These are phyloP conservation scores for Penicillium ochrochloron DNA, from an alignment of 495 filamentous ascomycete species.

Conservation along the genomic window DNA sequence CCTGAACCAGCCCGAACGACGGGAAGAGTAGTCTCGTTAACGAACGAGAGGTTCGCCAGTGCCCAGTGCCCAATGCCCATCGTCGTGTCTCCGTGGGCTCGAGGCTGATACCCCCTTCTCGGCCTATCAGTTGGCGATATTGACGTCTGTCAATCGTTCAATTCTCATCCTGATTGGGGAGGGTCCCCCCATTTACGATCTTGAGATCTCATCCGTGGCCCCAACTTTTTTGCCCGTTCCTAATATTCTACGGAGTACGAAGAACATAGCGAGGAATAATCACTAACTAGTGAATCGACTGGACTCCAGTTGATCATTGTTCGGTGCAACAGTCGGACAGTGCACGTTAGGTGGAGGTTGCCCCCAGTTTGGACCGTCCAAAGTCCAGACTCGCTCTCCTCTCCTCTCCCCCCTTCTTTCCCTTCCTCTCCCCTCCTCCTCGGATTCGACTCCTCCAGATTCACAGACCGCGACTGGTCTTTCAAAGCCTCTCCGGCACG, in stretches of 20 bases:
- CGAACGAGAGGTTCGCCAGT: slow-evolving; percentile 13
- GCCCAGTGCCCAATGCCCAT: neutral
- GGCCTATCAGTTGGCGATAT: slow-evolving; percentile 10
- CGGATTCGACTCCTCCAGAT: slow-evolving; percentile 12
- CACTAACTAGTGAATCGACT: neutral
- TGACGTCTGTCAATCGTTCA: slow-evolving; percentile 5
- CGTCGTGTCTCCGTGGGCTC: neutral
- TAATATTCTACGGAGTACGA: neutral
- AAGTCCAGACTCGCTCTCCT: slow-evolving; percentile 14
- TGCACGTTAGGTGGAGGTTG: neutral
- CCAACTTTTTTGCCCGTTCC: slow-evolving; percentile 5
- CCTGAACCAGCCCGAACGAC: slow-evolving; percentile 22
- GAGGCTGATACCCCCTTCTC: neutral
- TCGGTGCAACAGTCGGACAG: neutral
- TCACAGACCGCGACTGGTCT: slow-evolving; percentile 1
- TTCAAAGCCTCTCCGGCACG: slow-evolving; percentile 11
- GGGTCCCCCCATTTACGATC: slow-evolving; percentile 20
- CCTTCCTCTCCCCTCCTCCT: slow-evolving; percentile 22
- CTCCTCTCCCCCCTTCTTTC: slow-evolving; percentile 14
- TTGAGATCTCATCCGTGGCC: slow-evolving; percentile 29
- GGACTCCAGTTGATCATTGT: neutral
- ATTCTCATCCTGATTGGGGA: slow-evolving; percentile 23
- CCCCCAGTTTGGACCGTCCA: slow-evolving; percentile 3
- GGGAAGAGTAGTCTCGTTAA: neutral
- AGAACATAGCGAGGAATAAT: neutral